Base-by-base conservation (phyloP, 192 early-diverging fungal species). In the Linnemannia exigua region DNA sequence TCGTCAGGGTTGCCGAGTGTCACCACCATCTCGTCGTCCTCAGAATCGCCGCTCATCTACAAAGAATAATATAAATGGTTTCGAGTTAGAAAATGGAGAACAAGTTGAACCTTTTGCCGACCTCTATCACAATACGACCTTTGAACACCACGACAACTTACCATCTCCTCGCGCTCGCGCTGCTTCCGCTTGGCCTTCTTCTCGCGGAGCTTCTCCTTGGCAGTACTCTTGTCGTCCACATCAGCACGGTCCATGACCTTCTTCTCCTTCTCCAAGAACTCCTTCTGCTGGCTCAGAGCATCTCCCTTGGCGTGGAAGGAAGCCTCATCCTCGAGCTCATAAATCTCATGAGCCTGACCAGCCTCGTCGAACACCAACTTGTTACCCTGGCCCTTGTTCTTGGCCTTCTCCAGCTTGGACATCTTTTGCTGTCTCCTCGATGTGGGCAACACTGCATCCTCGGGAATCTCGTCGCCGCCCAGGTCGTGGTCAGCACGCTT, bases 291-390 rank as follows among this genome's bases (percentile, higher is more conserved):
- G 20, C 88, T 82, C 35, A 89, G 79, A 37, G 97, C 88, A 71
- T 93, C 93, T 46, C 95, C 95, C 77, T 93, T 91, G 67, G 92
- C 87, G 72, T 92, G 93, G 91, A 98, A 99, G 33, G 93, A 93
- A 41, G 91, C 91, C 72, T 98, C 94, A 63, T 93, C 90, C 87
- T 97, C 91, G 70, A 99, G 88, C 87, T 95, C 92, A 76, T 97
- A 97, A 15, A 94, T 75, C 74, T 93, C 91, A 85, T 94, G 87
- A 61, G 91, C 87, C 82, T 94, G 93, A 70, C 98, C 98, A 8
- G 98, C 97, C 76, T 99, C 98, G 90, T 99, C 97, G 89, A 98
- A 99, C 61, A 97, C 81, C 14, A 98, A 73, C 80, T 95, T 96
- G 51, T 95, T 88, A 81, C 93, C 91, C 67, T 90, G 92, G 44